Percentiles rank a stretch among this genome's conserved stretches.
phyloP scores from a whole-genome alignment of 1,284 basidiomycete species.

The Boletus sp. region DNA sequence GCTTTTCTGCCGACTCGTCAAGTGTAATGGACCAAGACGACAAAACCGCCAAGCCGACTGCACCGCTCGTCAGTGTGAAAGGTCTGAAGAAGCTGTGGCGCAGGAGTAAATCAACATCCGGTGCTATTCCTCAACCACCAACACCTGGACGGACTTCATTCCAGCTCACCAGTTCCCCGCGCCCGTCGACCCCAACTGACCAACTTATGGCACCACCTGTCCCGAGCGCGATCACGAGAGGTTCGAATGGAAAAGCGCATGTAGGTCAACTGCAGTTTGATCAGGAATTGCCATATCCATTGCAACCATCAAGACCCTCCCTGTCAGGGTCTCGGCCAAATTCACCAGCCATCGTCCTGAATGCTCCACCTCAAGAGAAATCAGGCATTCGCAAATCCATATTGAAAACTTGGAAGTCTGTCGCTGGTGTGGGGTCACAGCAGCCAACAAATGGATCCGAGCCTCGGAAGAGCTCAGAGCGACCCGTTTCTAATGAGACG shows the following conservation, averaged over 20 bases:
- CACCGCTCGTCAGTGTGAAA: conserved; percentile 61
- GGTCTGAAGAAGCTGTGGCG: conserved; percentile 72
- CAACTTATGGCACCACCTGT: conserved; percentile 20
- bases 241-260: conserved; percentile 23
- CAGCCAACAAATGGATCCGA: conserved; percentile 29
- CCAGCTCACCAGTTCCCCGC: conserved; percentile 16
- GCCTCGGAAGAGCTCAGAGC: conserved; percentile 34
- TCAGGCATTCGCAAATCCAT: conserved; percentile 63
- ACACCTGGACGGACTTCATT: conserved; percentile 32
- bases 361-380: conserved; percentile 33
- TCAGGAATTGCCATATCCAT: conserved; percentile 65
- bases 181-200: conserved; percentile 21
- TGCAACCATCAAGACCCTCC: conserved; percentile 29
- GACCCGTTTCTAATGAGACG: conserved; percentile 29
- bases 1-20: conserved; percentile 71
- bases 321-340: conserved; percentile 23
- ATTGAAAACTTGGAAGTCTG: conserved; percentile 58
- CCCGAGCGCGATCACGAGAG: conserved; percentile 7
- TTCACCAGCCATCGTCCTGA: conserved; percentile 22
- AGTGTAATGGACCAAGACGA: conserved; percentile 37
- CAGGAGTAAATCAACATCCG: conserved; percentile 58
- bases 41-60: conserved; percentile 18
- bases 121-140: conserved; percentile 26
- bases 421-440: conserved; percentile 32
- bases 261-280: conserved; percentile 57